phyloP scores from a whole-genome alignment of 352 stramenopile genomes.

The Globisporangium cederbergense region DNA sequence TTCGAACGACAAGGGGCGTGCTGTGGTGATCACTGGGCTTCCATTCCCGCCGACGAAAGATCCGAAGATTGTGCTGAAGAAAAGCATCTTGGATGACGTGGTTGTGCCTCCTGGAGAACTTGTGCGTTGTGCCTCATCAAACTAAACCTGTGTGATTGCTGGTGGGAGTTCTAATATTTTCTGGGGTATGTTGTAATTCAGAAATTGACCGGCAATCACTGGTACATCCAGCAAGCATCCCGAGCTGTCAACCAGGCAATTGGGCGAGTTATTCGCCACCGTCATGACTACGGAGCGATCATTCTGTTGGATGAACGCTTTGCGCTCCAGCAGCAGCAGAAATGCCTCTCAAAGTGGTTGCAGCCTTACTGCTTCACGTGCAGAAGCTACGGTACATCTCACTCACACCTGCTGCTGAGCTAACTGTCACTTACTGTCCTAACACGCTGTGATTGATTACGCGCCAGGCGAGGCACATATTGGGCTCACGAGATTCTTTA shows the following conservation, averaged over 20 bases:
- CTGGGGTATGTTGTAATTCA: conserved; percentile 15
- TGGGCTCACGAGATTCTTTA: conserved; percentile 82
- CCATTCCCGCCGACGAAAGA: conserved; percentile 97
- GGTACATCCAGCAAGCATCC: conserved; percentile 98
- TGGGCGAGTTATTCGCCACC: conserved; percentile 98
- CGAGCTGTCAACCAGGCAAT: conserved; percentile 99
- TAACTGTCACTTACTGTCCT: not conserved
- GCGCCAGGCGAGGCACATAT: conserved; percentile 72
- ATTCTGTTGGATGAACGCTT: conserved; percentile 98
- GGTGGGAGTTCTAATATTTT: not conserved
- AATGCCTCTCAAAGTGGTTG: conserved; percentile 96
- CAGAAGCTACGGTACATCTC: conserved; percentile 53
- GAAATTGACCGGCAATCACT: conserved; percentile 94
- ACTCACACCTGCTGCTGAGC: not conserved
- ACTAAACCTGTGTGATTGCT: not conserved
- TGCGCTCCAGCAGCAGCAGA: conserved; percentile 83
- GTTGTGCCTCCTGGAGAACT: conserved; percentile 55
- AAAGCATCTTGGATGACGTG: conserved; percentile 92
- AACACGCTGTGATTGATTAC: not conserved
- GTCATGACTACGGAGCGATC: conserved; percentile 97
- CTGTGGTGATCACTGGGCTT: conserved; percentile 98
- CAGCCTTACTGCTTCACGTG: conserved; percentile 72
- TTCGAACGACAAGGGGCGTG: conserved; percentile 95
- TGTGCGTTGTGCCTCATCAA: conserved; percentile 23
- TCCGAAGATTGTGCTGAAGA: conserved; percentile 97